Conservation (phyloP, 805 yeast genomes). For the Saccharomycopsis babjevae region DNA sequence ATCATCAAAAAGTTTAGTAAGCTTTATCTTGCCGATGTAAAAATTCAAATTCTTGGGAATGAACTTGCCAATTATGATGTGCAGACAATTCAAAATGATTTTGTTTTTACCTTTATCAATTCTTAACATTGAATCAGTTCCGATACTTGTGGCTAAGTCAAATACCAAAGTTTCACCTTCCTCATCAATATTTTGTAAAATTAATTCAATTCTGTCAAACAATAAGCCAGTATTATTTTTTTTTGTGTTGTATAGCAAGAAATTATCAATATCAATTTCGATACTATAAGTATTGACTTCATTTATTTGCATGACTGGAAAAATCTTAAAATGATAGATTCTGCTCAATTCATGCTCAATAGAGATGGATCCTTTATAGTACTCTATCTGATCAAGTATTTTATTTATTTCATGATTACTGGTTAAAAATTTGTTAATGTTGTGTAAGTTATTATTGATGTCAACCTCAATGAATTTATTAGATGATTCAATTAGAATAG, state of each 20-base stretch:
- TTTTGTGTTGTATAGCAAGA: conserved; percentile 6
- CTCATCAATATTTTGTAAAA: conserved; percentile 8
- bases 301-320: conserved; percentile 30
- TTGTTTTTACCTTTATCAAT: conserved; percentile 11
- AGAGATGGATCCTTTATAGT: conserved; percentile 19
- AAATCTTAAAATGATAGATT: conserved; percentile 29
- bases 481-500: conserved; percentile 23
- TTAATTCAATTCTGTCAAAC: conserved; percentile 20
- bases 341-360: conserved; percentile 25
- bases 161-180: conserved; percentile 10
- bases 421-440: conserved; percentile 20
- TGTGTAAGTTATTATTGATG: conserved; percentile 14
- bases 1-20: conserved; percentile 18
- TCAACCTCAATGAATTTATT: conserved; percentile 8
- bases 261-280: conserved; percentile 27
- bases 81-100: conserved; percentile 15
- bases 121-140: neutral
- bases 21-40: conserved; percentile 20
- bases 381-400: conserved; percentile 19
- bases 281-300: conserved; percentile 31
- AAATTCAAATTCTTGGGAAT: conserved; percentile 18
- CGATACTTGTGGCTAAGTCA: neutral
- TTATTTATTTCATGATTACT: conserved; percentile 18
- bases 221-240: conserved; percentile 4
- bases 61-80: conserved; percentile 21